Conservation (phyloP, 192 early-diverging fungal genomes). For the Backusella liffmaniae region DNA sequence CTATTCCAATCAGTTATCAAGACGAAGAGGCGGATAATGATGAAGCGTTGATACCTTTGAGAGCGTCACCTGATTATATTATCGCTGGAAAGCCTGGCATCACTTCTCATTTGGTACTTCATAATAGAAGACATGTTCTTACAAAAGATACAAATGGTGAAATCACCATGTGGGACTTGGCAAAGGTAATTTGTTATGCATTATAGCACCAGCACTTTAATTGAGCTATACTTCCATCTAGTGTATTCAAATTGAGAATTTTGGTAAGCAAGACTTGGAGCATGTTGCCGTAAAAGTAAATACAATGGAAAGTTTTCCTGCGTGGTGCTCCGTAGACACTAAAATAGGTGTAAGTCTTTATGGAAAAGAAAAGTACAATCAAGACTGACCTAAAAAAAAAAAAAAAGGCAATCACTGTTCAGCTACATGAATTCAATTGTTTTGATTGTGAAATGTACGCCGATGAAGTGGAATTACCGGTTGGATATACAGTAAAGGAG, state of each 20-base stretch:
- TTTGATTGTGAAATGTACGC: constrained; percentile 91
- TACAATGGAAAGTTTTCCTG: constrained; percentile 71
- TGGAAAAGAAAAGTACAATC: background rate
- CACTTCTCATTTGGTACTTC: constrained; percentile 67
- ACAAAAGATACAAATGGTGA: constrained; percentile 79
- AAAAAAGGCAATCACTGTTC: constrained; percentile 71
- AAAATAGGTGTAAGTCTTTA: constrained; percentile 69
- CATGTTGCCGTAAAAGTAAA: constrained; percentile 58
- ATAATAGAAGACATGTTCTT: constrained; percentile 83
- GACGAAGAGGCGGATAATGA: constrained; percentile 31
- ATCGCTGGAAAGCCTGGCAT: constrained; percentile 60
- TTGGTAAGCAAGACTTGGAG: constrained; percentile 52
- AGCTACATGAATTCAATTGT: constrained; percentile 76
- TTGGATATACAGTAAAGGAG: constrained; percentile 54
- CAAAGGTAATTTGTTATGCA: constrained; percentile 52
- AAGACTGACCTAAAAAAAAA: no score
- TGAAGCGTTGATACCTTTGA: constrained; percentile 25
- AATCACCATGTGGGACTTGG: constrained; percentile 91
- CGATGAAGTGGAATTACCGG: constrained; percentile 65
- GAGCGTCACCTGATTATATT: constrained; percentile 38
- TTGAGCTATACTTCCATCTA: background rate
- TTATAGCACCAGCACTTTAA: background rate
- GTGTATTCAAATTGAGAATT: constrained; percentile 59
- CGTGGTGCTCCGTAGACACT: constrained; percentile 94
- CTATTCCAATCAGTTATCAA: constrained; percentile 39